Percentiles rank a stretch among this genome's conserved stretches.
Evolutionary conservation across 106 monocot species (phyloP).

Genomic region (Allium cepa): DNA sequence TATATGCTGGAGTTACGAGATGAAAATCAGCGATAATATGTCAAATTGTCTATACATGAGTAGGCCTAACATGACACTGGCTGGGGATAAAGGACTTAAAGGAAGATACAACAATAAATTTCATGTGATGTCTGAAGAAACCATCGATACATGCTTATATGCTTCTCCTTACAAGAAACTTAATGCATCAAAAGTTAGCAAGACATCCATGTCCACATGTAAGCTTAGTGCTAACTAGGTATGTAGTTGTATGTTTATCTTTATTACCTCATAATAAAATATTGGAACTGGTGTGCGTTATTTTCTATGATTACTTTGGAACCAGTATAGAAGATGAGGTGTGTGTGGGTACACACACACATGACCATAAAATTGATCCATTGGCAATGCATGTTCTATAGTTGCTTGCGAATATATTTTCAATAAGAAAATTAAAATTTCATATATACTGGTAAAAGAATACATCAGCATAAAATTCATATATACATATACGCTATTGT

Average conservation of each 20-base stretch:
- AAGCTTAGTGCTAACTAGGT: slow-evolving; percentile 61
- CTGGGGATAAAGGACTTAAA: slow-evolving; percentile 15
- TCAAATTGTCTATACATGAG: slow-evolving; percentile 45
- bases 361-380: too few relatives aligned
- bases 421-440: too few relatives aligned
- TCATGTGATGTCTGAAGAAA: slow-evolving; percentile 24
- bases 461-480: too few relatives aligned
- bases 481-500: too few relatives aligned
- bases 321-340: too few relatives aligned
- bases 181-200: slow-evolving; percentile 25
- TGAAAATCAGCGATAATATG: slow-evolving; percentile 14
- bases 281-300: not conserved
- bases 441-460: too few relatives aligned
- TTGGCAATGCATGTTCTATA: too few relatives aligned
- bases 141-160: slow-evolving; percentile 38
- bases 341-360: too few relatives aligned
- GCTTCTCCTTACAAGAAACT: slow-evolving; percentile 29
- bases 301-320: too few relatives aligned
- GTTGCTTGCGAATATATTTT: too few relatives aligned
- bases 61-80: slow-evolving; percentile 22
- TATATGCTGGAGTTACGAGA: slow-evolving; percentile 44
- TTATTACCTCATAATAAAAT: too few relatives aligned
- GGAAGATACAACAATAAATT: slow-evolving; percentile 28
- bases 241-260: not conserved
- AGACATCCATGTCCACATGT: slow-evolving; percentile 33